phyloP scores from a whole-genome alignment of 1,284 basidiomycete genomes.

The Cyathus olla region DNA sequence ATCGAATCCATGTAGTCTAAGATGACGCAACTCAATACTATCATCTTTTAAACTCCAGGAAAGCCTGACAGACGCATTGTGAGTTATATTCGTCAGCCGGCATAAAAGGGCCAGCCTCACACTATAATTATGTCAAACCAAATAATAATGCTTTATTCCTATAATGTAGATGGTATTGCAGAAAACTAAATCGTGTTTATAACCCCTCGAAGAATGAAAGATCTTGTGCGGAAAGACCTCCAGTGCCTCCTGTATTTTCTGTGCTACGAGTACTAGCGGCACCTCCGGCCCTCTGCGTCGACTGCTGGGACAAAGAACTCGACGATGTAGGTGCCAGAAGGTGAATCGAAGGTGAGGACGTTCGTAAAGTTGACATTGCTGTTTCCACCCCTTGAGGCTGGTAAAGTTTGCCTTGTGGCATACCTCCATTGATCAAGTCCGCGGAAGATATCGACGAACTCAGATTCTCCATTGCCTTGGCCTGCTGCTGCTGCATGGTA shows the following conservation, averaged over 20 bases:
- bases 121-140: not conserved
- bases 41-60: too few relatives aligned
- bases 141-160: not conserved
- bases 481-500: constrained; percentile 33
- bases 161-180: not conserved
- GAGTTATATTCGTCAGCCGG: too few relatives aligned
- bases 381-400: not conserved
- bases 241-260: constrained; percentile 33
- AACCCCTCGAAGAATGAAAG: constrained; percentile 81
- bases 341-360: not conserved
- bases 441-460: constrained; percentile 13
- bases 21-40: too few relatives aligned
- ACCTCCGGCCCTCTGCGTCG: not conserved
- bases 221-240: constrained; percentile 76
- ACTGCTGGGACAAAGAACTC: not conserved
- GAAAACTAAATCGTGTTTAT: constrained; percentile 31
- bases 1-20: too few relatives aligned
- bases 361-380: not conserved
- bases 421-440: not conserved
- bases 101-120: too few relatives aligned
- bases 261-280: not conserved
- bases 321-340: not conserved
- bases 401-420: not conserved
- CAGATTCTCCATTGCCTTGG: constrained; percentile 20
- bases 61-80: too few relatives aligned